Evolutionary conservation across 495 filamentous ascomycete species (phyloP), one percentile per base, ranked within the genome.

Genomic region (Aspergillus mulundensis): DNA sequence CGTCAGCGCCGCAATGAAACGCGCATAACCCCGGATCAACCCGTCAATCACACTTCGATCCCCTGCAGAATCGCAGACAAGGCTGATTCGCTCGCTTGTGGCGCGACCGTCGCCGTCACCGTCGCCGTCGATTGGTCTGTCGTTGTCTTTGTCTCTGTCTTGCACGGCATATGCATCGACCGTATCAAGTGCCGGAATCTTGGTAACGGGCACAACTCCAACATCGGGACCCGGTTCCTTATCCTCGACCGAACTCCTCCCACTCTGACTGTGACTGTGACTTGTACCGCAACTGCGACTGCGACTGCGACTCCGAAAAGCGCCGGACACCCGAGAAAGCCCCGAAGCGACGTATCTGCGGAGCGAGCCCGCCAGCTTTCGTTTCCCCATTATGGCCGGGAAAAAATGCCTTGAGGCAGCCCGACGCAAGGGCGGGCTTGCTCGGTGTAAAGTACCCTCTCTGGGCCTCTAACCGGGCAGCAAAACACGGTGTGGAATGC

Each of bases 171-270:
- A 62, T 28, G 40, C 57, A 48, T 67, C 64, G 46, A 62, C 34
- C 0, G 61, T 67, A 42, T 67, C 64, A 39, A 67, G 51, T 4
- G 64, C 61, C 39, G 64, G 64, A 34, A 67, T 47, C 32, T 62
- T 67, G 25, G 64, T 67, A 8, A 61, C 50, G 0, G 61, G 61
- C 3, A 67, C 24, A 15, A 47, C 41, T 36, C 6, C 32, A 36
- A 14, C 32, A 3, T 36, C 8, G 2, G 32, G 12, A 36, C 32
- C 5, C 2, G 12, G 8, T 2, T 15, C 32, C 32, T 36, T 10
- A 10, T 15, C 32, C 32, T 36, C 11, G 32, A 7, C 6, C 32
- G 2, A 7, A 10, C 32, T 36, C 8, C 28, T 10, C 5, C 28
- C 10, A 10, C 28, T 10, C 7, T 15, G 32, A 41, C 20, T 50